Evolutionary conservation across 225 moss, liverwort and hornwort species (phyloP), one percentile per base, ranked within the genome.

Genomic region (Ulota crispa): DNA sequence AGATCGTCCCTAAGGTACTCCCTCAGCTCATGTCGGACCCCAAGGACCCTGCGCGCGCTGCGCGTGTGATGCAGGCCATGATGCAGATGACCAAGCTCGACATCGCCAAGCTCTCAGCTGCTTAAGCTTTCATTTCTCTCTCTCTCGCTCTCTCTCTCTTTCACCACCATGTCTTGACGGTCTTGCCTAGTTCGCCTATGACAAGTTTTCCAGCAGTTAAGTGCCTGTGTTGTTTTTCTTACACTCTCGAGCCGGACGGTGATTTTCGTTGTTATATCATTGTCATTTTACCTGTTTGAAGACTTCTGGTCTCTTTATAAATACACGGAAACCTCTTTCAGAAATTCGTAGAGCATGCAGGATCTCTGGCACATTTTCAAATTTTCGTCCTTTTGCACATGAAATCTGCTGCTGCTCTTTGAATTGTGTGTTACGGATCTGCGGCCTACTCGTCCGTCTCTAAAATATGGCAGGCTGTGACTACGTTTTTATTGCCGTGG

Each of bases 31-130:
- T 92, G 78, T 19, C 5, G 13, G 52, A 76, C 65, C 0, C 57
- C 0, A 3, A 7, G 9, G 80, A 88, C 39, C 84, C 73, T 6
- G 78, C 3, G 37, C 79, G 80, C 36, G 43, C 21, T 4, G 5
- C 19, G 47, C 87, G 89, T n/a, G 84, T 87, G 23, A 87, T 88
- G 82, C 1, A 80, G 65, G 54, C 88, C 24, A 92, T 92, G 92
- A 68, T 92, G 90, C 9, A 8, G 19, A 92, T 90, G 92, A 43
- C 1, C 16, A 92, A 90, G 86, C 20, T 86, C 3, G 91, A 92
- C 41, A 68, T 92, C 45, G 85, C 83, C 55, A 80, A 82, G 68
- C 88, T 92, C 77, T 1, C 21, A n/a, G 54, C 76, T 10, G 87
- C 89, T 16, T 88, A 30, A 55, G 34, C 5, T 1, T 16, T 18